Evolutionary conservation across 371 early-diverging fungal species (phyloP), one percentile per base, ranked within the genome.

Genomic region (Zancudomyces culisetae): DNA sequence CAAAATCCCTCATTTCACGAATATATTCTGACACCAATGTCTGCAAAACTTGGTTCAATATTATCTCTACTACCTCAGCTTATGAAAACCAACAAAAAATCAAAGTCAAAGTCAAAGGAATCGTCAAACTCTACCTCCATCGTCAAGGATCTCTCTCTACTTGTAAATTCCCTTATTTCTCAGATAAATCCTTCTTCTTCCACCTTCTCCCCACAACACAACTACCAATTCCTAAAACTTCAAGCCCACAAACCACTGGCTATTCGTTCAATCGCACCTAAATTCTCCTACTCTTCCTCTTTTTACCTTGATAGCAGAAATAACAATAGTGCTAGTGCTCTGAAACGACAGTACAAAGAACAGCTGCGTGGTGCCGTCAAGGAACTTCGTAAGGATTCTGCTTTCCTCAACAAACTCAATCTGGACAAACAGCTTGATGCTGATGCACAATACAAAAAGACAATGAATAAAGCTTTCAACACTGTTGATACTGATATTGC

Each of bases 281-380:
- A 87, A 66, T 96, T 93, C 68, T 79, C 90, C 56, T 85, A 84
- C 60, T 80, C 77, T 24, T 40, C 13, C n/a, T 13, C 13, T n/a
- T 40, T 40, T 13, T 13, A 40, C 40, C 51, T 85, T 55, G 92
- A 94, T 2, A 28, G 20, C 13, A 80, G 84, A 57, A 79, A 85
- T 58, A 72, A 76, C 52, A 85, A 84, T 43, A 78, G 86, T 64
- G 56, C 62, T n/a, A 70, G 72, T 54, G 90, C 88, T 65, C 69
- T 91, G 51, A 68, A 81, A 45, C 60, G 74, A 4, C 81, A 85
- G 69, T 64, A 81, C 66, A 86, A 83, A 73, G 80, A 85, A 68
- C 95, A 95, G 65, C 70, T 73, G 68, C 86, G 90, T 69, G 92
- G 94, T 19, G 92, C 93, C 2, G 72, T 87, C 35, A 80, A 95